Conservation (phyloP, 441 rosid species). For the Flueggea neowawraea region DNA sequence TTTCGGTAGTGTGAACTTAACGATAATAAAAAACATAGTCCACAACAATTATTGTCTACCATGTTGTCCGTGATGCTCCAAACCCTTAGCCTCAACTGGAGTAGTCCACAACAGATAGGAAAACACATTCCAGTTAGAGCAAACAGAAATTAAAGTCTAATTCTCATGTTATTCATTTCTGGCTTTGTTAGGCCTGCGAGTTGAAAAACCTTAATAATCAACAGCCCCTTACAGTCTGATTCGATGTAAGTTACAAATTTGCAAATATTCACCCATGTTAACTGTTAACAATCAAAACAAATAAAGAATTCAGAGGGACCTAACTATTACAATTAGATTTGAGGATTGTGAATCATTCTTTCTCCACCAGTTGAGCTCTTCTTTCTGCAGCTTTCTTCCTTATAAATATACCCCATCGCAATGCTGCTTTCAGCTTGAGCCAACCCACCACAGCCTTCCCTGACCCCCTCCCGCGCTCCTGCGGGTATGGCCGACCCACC, state of each 20-base stretch:
- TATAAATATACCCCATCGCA: slow-evolving; percentile 92
- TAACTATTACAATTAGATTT: slow-evolving; percentile 6
- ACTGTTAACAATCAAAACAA: slow-evolving; percentile 1
- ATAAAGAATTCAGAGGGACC: slow-evolving; percentile 2
- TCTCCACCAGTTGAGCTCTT: slow-evolving; percentile 83
- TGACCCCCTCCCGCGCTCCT: slow-evolving; percentile 42
- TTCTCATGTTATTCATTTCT: too few species aligned
- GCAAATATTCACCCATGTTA: neutral
- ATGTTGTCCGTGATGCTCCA: too few species aligned
- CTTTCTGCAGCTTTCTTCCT: slow-evolving; percentile 91
- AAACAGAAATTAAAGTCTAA: too few species aligned
- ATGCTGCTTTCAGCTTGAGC: slow-evolving; percentile 91
- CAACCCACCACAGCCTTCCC: slow-evolving; percentile 98
- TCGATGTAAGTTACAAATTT: neutral
- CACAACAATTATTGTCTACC: too few species aligned
- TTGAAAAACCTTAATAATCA: neutral
- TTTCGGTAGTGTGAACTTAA: too few species aligned
- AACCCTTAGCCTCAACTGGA: too few species aligned
- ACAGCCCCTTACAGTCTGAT: neutral
- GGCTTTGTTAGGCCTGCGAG: slow-evolving; percentile 2
- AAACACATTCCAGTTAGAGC: too few species aligned
- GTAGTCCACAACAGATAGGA: too few species aligned
- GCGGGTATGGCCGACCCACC: slow-evolving; percentile 27
- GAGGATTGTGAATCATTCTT: slow-evolving; percentile 33
- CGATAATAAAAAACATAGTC: too few species aligned